Evolutionary conservation across 1,284 basidiomycete genomes (phyloP), one percentile per base, ranked within the genome.

Genomic region (Spongispora temasekensis): DNA sequence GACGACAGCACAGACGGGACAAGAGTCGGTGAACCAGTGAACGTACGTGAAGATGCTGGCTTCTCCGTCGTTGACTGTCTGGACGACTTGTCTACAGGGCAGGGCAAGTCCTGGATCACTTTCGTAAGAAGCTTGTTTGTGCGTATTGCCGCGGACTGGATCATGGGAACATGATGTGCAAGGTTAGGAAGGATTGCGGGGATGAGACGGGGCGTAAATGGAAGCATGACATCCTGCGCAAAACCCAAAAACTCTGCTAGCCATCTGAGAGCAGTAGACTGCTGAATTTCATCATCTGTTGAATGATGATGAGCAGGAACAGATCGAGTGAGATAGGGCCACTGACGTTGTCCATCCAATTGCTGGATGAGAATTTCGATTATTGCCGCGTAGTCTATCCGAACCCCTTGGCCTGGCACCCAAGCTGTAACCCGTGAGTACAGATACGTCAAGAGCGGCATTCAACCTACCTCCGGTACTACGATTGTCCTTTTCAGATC

Each of bases 341-440:
- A 80, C 91, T 75, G 65, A 96, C 95, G 93, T 68, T 94, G 90
- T 64, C 84, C 86, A 55, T 92, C 88, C 30, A 98, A 79, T 71
- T 98, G 95, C 64, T 89, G 85, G n/a, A 99, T 88, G 40, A 99
- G 79, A 64, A 97, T 98, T 69, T 98, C 94, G 59, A 98, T 88
- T 60, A 99, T 95, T 10, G 94, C 89, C 6, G 89, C 86, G 73
- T 97, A 95, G 74, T 98, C 91, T 61, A 99, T 90, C 61, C 85
- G 85, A 8, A 99, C 95, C 2, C 93, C 94, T 79, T 97, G 94
- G 4, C 96, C 96, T 28, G 95, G 95, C 40, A 94, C 80, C 94
- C 95, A 98, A 51, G 87, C 91, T 83, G 55, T 42, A 30, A 25
- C 17, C 10, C 8, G 31, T 72, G 37, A 72, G 62, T 70, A 68